These are phyloP conservation scores for Pythium vanterpoolii DNA, from an alignment of 352 stramenopile genomes.

Conservation along the genomic window DNA sequence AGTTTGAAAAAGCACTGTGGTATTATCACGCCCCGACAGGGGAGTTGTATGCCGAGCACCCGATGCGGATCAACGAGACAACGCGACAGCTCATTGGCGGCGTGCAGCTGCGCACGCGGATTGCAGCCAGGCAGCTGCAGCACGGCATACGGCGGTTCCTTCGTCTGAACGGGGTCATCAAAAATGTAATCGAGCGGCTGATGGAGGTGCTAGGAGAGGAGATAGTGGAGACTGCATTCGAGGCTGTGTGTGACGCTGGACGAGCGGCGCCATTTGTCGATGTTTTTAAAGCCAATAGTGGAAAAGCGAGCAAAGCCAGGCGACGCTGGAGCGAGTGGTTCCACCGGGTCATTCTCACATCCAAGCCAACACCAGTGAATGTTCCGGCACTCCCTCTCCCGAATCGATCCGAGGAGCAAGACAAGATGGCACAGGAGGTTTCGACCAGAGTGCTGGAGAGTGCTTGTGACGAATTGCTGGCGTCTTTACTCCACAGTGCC, in stretches of 20 bases:
- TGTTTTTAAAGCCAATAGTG: neutral
- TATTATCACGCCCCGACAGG: conserved; percentile 44
- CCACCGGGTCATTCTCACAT: neutral
- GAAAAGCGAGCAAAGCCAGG: neutral
- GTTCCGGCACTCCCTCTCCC: too few relatives aligned
- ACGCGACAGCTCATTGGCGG: conserved; percentile 39
- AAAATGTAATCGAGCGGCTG: conserved; percentile 16
- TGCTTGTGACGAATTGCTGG: neutral
- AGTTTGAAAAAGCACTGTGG: conserved; percentile 58
- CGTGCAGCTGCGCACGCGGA: conserved; percentile 35
- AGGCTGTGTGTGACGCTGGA: neutral
- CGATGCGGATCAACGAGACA: conserved; percentile 43
- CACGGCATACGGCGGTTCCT: conserved; percentile 23
- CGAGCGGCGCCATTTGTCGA: neutral
- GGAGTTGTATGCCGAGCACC: conserved; percentile 49
- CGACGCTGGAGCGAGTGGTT: conserved; percentile 5
- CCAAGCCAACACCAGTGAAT: neutral
- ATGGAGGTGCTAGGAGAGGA: conserved; percentile 22
- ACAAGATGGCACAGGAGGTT: too few relatives aligned
- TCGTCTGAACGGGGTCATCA: conserved; percentile 11
- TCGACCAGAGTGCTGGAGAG: neutral
- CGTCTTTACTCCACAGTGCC: neutral
- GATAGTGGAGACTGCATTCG: conserved; percentile 1
- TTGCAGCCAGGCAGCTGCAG: conserved; percentile 40
- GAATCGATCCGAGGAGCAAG: too few relatives aligned